A percentile compares a stretch with the other conserved stretches of the same genome.
These are phyloP conservation scores for Lotmaria passim DNA, from an alignment of 208 protist species.

Conservation along the genomic window DNA sequence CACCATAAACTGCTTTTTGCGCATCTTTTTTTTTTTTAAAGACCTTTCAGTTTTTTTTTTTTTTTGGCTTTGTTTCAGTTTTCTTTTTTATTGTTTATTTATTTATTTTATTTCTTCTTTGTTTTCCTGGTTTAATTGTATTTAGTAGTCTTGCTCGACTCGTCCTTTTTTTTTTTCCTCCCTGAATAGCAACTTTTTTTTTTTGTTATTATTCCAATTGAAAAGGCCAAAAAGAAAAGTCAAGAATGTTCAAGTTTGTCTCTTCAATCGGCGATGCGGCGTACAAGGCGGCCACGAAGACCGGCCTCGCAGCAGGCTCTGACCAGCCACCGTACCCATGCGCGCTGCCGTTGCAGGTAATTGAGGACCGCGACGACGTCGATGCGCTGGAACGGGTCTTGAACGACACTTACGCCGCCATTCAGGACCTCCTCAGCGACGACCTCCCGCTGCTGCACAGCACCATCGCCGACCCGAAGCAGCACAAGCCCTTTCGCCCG, in stretches of 20 bases:
- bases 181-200: background rate
- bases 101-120: slow-evolving; percentile 18
- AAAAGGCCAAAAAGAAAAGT: no score
- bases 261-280: slow-evolving; percentile 70
- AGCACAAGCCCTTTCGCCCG: slow-evolving; percentile 42
- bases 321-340: slow-evolving; percentile 88
- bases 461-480: slow-evolving; percentile 35
- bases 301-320: slow-evolving; percentile 69
- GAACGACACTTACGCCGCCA: slow-evolving; percentile 54
- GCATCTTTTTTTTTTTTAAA: background rate
- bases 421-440: slow-evolving; percentile 68
- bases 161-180: background rate
- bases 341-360: slow-evolving; percentile 67
- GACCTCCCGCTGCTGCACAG: slow-evolving; percentile 54
- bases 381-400: slow-evolving; percentile 50
- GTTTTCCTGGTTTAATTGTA: slow-evolving; percentile 9
- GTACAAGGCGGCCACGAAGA: slow-evolving; percentile 79
- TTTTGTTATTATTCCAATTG: background rate
- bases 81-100: slow-evolving; percentile 6
- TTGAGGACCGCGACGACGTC: slow-evolving; percentile 57
- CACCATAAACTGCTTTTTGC: background rate
- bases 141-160: slow-evolving; percentile 1
- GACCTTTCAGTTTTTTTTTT: slow-evolving; percentile 3
- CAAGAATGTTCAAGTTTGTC: slow-evolving; percentile 71
- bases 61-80: background rate